Base-by-base conservation (phyloP, 495 filamentous ascomycete genomes). In the Xeromyces bisporus region DNA sequence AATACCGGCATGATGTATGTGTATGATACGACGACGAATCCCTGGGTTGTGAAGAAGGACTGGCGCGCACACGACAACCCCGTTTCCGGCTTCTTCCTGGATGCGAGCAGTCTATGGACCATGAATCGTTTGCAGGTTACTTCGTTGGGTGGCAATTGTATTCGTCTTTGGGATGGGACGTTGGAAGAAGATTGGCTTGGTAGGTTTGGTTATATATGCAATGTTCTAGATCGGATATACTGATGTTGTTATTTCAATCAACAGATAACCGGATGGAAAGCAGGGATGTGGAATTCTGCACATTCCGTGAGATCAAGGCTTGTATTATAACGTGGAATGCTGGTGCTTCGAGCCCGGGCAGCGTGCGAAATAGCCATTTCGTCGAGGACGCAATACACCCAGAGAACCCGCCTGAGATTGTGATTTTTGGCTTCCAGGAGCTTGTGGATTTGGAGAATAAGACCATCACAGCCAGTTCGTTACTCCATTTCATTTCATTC, bases 381-480 rank as follows among this genome's bases (percentile, higher is more conserved):
- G 75, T 96, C 35, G 69, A 71, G 40, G 64, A 81, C 33, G 64
- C 89, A 0, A 58, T 93, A 24, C 61, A 73, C 36, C 66, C 60
- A 18, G 74, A 78, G 33, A 64, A 77, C 30, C 73, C 77, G 6
- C 83, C 89, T 0, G 89, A 96, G 41, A 77, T 97, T 29, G 59
- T 97, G 3, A 71, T 97, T 3, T 97, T 96, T 66, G 89, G 89
- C 7, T 97, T 97, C 50, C 89, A 97, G 48, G 89, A 97, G 50
- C 64, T 97, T 6, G 87, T 97, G 8, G 91, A 97, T 44, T 59
- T 97, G 9, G 89, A 97, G 46, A 83, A 96, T 49, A 97, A 93
- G 60, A 91, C 80, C 40, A 75, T 89, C 37, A 94, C 86, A 33
- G 89, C 89, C n/a, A 93, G 76, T 80, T 52, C 42, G 74, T 71